Evolutionary conservation across 257 asterid species (phyloP).

Genomic region (Capsicum pubescens): DNA sequence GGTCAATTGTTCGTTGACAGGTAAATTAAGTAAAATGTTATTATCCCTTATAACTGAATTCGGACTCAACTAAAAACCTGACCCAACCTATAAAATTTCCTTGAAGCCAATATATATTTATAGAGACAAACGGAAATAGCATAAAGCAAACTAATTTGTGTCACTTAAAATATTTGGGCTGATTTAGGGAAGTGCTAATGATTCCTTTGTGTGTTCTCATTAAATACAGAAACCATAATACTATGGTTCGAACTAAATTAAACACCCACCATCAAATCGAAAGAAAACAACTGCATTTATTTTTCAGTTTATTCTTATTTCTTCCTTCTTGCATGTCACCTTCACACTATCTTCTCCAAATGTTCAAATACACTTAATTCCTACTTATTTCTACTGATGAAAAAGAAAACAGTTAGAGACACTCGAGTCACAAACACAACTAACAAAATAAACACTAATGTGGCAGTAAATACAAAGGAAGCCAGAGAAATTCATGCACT

Average conservation of each 20-base stretch:
- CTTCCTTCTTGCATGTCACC: slow-evolving; percentile 14
- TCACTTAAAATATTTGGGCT: not conserved
- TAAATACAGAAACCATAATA: not conserved
- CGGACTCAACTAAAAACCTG: too few species aligned
- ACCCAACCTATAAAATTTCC: not conserved
- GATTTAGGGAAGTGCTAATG: not conserved
- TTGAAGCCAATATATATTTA: not conserved
- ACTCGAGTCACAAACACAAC: too few species aligned
- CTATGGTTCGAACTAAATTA: not conserved
- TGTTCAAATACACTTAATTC: slow-evolving; percentile 2
- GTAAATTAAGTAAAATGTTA: too few species aligned
- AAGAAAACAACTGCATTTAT: not conserved
- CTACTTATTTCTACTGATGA: too few species aligned
- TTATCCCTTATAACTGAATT: too few species aligned
- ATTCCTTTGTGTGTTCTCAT: not conserved
- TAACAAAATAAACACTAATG: too few species aligned
- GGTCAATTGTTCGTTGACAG: too few species aligned
- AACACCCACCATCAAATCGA: not conserved
- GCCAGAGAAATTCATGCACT: too few species aligned
- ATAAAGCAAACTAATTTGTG: not conserved
- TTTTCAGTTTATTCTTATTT: not conserved
- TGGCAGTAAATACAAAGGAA: too few species aligned
- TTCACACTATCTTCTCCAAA: slow-evolving; percentile 25
- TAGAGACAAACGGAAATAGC: not conserved
- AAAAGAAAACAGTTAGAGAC: too few species aligned